These are phyloP conservation scores for Aspergillus bombycis DNA, from an alignment of 2,329 filamentous ascomycete species.

Conservation along the genomic window DNA sequence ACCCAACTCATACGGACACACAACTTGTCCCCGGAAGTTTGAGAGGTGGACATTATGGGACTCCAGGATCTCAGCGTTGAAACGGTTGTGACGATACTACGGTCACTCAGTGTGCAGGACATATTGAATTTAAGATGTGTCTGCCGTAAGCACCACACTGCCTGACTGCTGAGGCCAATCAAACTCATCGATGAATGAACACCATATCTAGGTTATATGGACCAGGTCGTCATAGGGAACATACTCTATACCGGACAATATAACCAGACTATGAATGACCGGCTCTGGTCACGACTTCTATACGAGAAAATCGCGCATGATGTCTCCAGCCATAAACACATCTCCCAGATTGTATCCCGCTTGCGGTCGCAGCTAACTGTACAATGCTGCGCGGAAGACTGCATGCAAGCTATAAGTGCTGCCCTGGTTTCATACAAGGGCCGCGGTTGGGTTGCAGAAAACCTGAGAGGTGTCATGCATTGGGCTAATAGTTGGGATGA, in stretches of 20 bases:
- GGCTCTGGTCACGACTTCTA: not conserved
- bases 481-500: not conserved
- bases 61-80: not conserved
- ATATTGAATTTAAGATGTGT: slow-evolving; percentile 1
- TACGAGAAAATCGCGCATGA: not conserved
- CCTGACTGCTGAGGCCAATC: not conserved
- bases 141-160: slow-evolving; percentile 4
- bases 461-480: not conserved
- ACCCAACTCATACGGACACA: not conserved
- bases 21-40: not conserved
- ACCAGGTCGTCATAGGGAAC: not conserved
- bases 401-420: not conserved
- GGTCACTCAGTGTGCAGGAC: not conserved
- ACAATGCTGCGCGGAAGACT: not conserved
- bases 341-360: not conserved
- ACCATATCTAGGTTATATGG: not conserved
- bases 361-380: not conserved
- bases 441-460: not conserved
- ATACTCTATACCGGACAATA: not conserved
- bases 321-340: not conserved
- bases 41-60: not conserved
- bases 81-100: not conserved
- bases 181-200: not conserved
- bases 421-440: not conserved
- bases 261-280: not conserved